Evolutionary conservation across 2,329 filamentous ascomycete species (phyloP).

Genomic region (Arthrobotrys musiformis): DNA sequence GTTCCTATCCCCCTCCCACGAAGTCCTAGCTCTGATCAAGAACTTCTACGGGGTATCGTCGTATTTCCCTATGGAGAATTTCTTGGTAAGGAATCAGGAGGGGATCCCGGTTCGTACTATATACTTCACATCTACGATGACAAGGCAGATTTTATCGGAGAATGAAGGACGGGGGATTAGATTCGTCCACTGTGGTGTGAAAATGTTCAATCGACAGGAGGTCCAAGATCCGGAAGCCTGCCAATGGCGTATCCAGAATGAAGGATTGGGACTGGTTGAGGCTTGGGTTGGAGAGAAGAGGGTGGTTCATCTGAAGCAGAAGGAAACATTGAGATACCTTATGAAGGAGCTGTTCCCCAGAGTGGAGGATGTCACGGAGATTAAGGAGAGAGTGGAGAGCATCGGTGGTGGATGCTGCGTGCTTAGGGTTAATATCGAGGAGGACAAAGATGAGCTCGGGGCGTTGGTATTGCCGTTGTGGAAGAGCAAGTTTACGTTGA

Average conservation of each 20-base stretch:
- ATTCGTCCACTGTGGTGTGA: slow-evolving; percentile 95
- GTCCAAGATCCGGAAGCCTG: slow-evolving; percentile 86
- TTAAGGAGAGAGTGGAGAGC: slow-evolving; percentile 81
- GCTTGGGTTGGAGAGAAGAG: slow-evolving; percentile 85
- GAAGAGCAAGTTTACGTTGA: slow-evolving; percentile 90
- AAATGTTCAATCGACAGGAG: slow-evolving; percentile 99
- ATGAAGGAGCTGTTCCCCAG: slow-evolving; percentile 98
- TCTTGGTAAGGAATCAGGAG: slow-evolving; percentile 93
- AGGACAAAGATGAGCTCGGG: slow-evolving; percentile 65
- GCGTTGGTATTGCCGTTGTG: slow-evolving; percentile 88
- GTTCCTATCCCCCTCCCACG: slow-evolving; percentile 79
- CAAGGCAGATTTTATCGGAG: slow-evolving; percentile 82
- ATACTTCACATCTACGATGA: slow-evolving; percentile 90
- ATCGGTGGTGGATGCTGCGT: slow-evolving; percentile 93
- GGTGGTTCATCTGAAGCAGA: slow-evolving; percentile 78
- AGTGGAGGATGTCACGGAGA: slow-evolving; percentile 81
- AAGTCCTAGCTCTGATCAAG: slow-evolving; percentile 80
- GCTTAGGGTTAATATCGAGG: slow-evolving; percentile 80
- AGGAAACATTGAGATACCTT: slow-evolving; percentile 81
- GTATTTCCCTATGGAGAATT: slow-evolving; percentile 88
- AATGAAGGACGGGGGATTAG: slow-evolving; percentile 94
- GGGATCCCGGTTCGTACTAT: slow-evolving; percentile 92
- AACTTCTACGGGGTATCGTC: slow-evolving; percentile 85
- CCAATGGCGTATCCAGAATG: slow-evolving; percentile 93
- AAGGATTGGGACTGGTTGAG: slow-evolving; percentile 90